Conservation (phyloP, 805 yeast genomes). For the Pichia gijzeniarum region DNA sequence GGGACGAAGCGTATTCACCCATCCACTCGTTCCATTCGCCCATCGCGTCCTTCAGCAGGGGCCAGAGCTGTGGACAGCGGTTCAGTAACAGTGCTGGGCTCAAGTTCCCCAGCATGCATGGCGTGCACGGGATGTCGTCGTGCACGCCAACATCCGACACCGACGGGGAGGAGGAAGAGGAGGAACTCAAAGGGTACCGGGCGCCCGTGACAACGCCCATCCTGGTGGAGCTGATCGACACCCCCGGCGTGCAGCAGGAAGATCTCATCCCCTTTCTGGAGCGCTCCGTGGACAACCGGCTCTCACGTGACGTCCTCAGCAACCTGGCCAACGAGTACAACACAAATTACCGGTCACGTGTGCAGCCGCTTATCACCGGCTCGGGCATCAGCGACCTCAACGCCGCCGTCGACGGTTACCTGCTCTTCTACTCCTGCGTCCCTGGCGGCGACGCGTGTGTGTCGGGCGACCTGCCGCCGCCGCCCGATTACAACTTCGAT, state of each 20-base stretch:
- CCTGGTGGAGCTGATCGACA: constrained; percentile 62
- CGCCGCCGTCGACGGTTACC: constrained; percentile 70
- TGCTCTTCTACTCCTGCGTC: constrained; percentile 61
- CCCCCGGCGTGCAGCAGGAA: constrained; percentile 63
- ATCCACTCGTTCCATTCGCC: constrained; percentile 13
- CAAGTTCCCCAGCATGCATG: constrained; percentile 1
- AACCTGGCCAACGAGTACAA: constrained; percentile 35
- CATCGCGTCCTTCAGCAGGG: constrained; percentile 12
- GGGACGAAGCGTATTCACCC: constrained; percentile 13
- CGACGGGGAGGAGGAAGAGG: too few species aligned
- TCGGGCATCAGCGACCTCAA: constrained; percentile 75
- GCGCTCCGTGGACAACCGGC: constrained; percentile 55
- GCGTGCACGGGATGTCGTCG: too few species aligned
- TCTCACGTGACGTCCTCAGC: constrained; percentile 51
- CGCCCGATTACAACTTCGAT: constrained; percentile 2
- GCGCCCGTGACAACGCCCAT: constrained; percentile 57
- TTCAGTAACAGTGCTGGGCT: constrained; percentile 5
- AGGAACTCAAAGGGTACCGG: constrained; percentile 27
- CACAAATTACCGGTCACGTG: constrained; percentile 27
- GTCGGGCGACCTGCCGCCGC: too few species aligned
- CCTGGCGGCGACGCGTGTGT: too few species aligned
- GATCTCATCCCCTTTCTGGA: constrained; percentile 72
- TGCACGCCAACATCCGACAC: too few species aligned
- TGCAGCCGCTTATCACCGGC: constrained; percentile 65
- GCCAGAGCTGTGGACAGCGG: constrained; percentile 6